These are phyloP conservation scores for Monilinia fructigena DNA, from an alignment of 2,329 filamentous ascomycete genomes.

Conservation along the genomic window DNA sequence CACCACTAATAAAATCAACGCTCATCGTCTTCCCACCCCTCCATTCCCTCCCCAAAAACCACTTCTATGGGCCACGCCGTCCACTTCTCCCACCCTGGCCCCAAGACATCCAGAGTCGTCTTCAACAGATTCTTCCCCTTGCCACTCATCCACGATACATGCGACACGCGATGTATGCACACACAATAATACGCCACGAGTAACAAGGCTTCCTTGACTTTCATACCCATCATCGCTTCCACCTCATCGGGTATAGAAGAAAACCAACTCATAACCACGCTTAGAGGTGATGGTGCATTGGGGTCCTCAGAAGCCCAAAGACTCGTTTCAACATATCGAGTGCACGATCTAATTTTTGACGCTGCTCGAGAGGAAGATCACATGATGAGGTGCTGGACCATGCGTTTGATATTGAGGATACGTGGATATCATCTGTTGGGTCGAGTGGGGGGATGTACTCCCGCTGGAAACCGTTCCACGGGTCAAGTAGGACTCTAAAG, in stretches of 20 bases:
- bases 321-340: conserved; percentile 26
- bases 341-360: conserved; percentile 24
- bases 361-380: conserved; percentile 3
- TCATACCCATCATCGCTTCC: conserved; percentile 40
- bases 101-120: conserved; percentile 38
- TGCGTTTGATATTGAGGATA: conserved; percentile 27
- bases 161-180: conserved; percentile 41
- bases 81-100: conserved; percentile 32
- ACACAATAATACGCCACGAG: conserved; percentile 44
- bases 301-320: conserved; percentile 32
- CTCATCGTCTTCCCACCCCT: conserved; percentile 18
- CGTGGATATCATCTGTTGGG: conserved; percentile 26
- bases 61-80: conserved; percentile 34
- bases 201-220: conserved; percentile 42
- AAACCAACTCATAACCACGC: conserved; percentile 42
- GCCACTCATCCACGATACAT: conserved; percentile 47
- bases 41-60: conserved; percentile 22
- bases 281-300: conserved; percentile 30
- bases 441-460: conserved; percentile 26
- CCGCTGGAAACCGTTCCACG: conserved; percentile 30
- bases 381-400: conserved; percentile 25
- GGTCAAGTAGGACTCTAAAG: conserved; percentile 31
- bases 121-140: conserved; percentile 44
- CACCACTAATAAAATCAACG: conserved; percentile 19
- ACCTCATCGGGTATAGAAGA: conserved; percentile 39